Conservation (phyloP, 306 rosid genomes). For the Sphenostylis stenocarpa region DNA sequence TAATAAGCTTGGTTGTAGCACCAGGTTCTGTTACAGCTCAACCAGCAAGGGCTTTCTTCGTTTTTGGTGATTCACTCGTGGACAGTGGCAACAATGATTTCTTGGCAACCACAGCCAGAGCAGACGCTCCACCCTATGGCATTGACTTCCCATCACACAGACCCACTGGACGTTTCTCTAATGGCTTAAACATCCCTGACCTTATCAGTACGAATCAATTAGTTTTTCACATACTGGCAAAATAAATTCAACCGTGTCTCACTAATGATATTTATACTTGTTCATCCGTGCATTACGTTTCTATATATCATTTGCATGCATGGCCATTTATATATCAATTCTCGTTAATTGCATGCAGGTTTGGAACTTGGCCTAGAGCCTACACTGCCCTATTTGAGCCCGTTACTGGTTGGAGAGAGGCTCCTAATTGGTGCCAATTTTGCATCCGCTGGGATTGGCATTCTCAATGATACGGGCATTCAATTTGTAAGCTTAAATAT, state of each 20-base stretch:
- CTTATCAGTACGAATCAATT: conserved; percentile 46
- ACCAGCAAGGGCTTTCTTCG: conserved; percentile 66
- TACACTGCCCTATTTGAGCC: conserved; percentile 83
- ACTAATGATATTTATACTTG: background rate
- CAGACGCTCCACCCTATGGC: conserved; percentile 83
- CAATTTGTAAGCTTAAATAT: conserved; percentile 67
- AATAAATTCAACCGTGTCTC: background rate
- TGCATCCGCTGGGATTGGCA: conserved; percentile 93
- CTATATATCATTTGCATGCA: background rate
- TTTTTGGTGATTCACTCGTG: conserved; percentile 90
- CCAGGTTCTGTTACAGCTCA: conserved; percentile 29
- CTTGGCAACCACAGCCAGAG: conserved; percentile 82
- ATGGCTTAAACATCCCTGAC: conserved; percentile 90
- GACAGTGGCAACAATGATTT: conserved; percentile 89
- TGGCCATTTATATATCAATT: background rate
- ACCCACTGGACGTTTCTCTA: conserved; percentile 92
- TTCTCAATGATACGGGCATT: conserved; percentile 83
- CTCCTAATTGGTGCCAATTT: conserved; percentile 85
- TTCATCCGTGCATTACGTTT: background rate
- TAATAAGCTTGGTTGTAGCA: conserved; percentile 26
- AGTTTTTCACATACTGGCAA: background rate
- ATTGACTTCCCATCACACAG: conserved; percentile 67
- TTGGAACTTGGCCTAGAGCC: conserved; percentile 70
- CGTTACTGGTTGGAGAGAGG: conserved; percentile 51
- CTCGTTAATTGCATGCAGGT: conserved; percentile 43